Base-by-base conservation (phyloP, 169 alveolate genomes). In the Plasmodium ovale region DNA sequence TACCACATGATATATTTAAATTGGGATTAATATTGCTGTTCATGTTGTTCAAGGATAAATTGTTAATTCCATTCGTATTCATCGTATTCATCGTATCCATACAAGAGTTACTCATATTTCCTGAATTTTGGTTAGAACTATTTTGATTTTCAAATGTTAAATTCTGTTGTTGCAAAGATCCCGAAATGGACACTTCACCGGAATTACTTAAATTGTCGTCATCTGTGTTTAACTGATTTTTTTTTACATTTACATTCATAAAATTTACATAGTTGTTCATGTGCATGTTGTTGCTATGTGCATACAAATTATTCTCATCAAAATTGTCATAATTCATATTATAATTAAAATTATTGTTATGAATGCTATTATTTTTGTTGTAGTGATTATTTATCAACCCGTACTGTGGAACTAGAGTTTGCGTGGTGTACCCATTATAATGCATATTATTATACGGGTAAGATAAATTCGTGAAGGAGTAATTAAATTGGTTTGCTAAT, bases 361-460 rank as follows among this genome's bases (percentile, higher is more conserved):
- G 90, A 39, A 59, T 59, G 33, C 72, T 82, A 53, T 56, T 82
- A 33, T 54, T 82, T 54, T 82, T 82, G 19, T 59, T 82, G 54
- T 67, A 82, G 19, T 82, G 74, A 58, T 82, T 82, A 21, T 82
- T 64, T 16, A 82, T 67, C 21, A 68, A 58, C 9, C 85, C 84
- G 35, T 67, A 82, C 44, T 82, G 90, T 2, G 90, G 90, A 7
- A 59, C 85, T 9, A 82, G 37, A 6, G 90, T 49, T 42, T 82
- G 90, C 10, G 90, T 82, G 10, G 85, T 53, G 35, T 82, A 82
- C 2, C 90, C 84, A 64, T 51, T 82, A 42, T 67, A 82, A 12
- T 54, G 85, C 85, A 82, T 65, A 39, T 82, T 82, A n/a, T 82
- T 82, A 23, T 82, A 82, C 14, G 85, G 85, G 39, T 82, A 82